A percentile compares a stretch with the other conserved stretches of the same genome.
phyloP scores from a whole-genome alignment of 306 rosid genomes.

The Gynostemma pentaphyllum region DNA sequence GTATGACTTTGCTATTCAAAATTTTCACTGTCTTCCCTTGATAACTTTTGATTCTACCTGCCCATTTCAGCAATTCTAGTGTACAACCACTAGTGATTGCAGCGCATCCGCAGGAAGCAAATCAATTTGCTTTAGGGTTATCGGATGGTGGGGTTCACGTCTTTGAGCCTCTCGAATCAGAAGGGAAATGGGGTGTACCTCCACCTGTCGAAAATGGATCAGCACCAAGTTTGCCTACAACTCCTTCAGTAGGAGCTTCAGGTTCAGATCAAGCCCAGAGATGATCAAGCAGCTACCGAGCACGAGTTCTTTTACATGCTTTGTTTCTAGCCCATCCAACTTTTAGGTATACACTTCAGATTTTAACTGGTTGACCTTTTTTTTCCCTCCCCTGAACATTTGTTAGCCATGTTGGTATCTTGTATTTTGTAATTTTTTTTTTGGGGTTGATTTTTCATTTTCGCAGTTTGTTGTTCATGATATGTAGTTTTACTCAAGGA shows the following conservation, averaged over 20 bases:
- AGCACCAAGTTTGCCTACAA: conserved; percentile 44
- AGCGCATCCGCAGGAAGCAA: conserved; percentile 91
- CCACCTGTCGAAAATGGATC: conserved; percentile 85
- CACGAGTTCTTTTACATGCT: conserved; percentile 68
- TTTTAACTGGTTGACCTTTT: conserved; percentile 2
- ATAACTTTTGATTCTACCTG: neutral
- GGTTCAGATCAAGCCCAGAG: conserved; percentile 80
- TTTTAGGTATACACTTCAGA: conserved; percentile 27
- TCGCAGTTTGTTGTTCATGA: conserved; percentile 35
- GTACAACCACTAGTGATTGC: conserved; percentile 78
- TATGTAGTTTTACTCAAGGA: conserved; percentile 5
- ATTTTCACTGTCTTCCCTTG: neutral
- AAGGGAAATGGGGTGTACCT: conserved; percentile 86
- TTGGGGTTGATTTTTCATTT: neutral
- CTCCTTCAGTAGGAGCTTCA: conserved; percentile 58
- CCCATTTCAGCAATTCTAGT: conserved; percentile 36
- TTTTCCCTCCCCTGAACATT: neutral
- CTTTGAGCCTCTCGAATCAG: conserved; percentile 88
- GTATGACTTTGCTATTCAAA: neutral
- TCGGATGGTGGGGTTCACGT: conserved; percentile 92
- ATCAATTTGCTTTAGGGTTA: conserved; percentile 82
- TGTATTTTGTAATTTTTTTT: conserved; percentile 2
- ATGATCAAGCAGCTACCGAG: conserved; percentile 43
- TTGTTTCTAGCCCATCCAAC: conserved; percentile 39
- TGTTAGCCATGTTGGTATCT: neutral